phyloP scores from a whole-genome alignment of 2,329 filamentous ascomycete genomes.

The Chrysoporthe cubensis region DNA sequence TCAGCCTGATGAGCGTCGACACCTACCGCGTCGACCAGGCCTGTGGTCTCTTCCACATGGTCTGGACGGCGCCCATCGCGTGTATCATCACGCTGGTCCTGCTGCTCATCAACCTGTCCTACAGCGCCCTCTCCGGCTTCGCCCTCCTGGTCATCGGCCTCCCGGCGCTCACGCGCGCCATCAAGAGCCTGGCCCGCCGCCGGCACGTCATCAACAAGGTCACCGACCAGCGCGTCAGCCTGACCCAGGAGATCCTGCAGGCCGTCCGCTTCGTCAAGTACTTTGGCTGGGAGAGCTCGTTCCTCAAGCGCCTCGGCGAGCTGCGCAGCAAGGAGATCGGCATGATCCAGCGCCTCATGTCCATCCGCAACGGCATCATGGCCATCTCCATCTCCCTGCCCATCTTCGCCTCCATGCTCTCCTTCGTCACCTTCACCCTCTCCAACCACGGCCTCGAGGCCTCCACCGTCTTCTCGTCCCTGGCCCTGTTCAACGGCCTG shows the following conservation, averaged over 20 bases:
- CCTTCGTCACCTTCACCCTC: slow-evolving; percentile 82
- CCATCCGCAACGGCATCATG: slow-evolving; percentile 84
- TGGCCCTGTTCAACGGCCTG: slow-evolving; percentile 91
- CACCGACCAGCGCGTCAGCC: slow-evolving; percentile 86
- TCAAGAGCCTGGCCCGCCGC: slow-evolving; percentile 75
- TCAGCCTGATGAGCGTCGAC: slow-evolving; percentile 94
- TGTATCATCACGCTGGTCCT: slow-evolving; percentile 79
- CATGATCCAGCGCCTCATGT: slow-evolving; percentile 81
- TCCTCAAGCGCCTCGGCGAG: slow-evolving; percentile 74
- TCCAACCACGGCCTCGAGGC: slow-evolving; percentile 71
- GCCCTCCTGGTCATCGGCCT: slow-evolving; percentile 78
- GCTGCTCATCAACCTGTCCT: slow-evolving; percentile 83
- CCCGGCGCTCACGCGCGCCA: slow-evolving; percentile 76
- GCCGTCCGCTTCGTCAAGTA: slow-evolving; percentile 95
- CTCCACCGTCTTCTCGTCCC: slow-evolving; percentile 85
- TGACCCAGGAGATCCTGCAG: slow-evolving; percentile 91
- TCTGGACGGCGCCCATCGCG: slow-evolving; percentile 84
- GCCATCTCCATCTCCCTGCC: slow-evolving; percentile 84
- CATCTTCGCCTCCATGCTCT: slow-evolving; percentile 92
- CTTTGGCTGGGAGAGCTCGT: slow-evolving; percentile 93
- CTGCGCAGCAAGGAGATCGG: slow-evolving; percentile 78
- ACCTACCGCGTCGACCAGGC: slow-evolving; percentile 92
- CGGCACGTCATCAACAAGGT: slow-evolving; percentile 87
- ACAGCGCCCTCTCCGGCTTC: slow-evolving; percentile 88
- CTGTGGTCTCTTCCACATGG: slow-evolving; percentile 84